Conservation (phyloP, 441 rosid species). For the Euphorbia celastroides region DNA sequence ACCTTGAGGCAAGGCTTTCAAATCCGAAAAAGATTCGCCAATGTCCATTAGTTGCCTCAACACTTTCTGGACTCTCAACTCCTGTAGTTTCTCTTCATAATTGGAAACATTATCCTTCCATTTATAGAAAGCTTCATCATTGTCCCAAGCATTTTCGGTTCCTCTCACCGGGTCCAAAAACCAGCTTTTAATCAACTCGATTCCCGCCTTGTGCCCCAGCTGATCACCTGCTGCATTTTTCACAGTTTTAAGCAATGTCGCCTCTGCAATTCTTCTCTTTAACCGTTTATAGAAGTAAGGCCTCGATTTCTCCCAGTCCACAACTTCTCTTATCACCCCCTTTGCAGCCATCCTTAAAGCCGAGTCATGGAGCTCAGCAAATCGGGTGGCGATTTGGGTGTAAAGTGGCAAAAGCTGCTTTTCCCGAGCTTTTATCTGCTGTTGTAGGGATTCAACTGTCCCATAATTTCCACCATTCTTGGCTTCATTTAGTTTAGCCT, state of each 20-base stretch:
- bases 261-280: slow-evolving; percentile 69
- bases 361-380: slow-evolving; percentile 95
- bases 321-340: slow-evolving; percentile 88
- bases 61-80: slow-evolving; percentile 76
- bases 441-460: slow-evolving; percentile 50
- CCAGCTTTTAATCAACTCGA: slow-evolving; percentile 71
- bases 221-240: slow-evolving; percentile 72
- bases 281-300: slow-evolving; percentile 71
- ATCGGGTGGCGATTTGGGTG: slow-evolving; percentile 91
- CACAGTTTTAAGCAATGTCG: slow-evolving; percentile 53
- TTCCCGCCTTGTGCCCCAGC: slow-evolving; percentile 57
- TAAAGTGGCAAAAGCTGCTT: slow-evolving; percentile 86
- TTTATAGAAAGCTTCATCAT: slow-evolving; percentile 77
- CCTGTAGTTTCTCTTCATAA: slow-evolving; percentile 61
- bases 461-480: slow-evolving; percentile 41
- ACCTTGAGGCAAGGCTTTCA: slow-evolving; percentile 88
- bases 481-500: slow-evolving; percentile 66
- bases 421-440: slow-evolving; percentile 73
- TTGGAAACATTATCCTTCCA: slow-evolving; percentile 69
- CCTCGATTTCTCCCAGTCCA: slow-evolving; percentile 78
- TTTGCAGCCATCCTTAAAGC: slow-evolving; percentile 96
- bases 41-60: slow-evolving; percentile 60
- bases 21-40: slow-evolving; percentile 58
- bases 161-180: slow-evolving; percentile 62
- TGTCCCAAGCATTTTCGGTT: slow-evolving; percentile 63